These are phyloP conservation scores for Vicia faba DNA, from an alignment of 306 rosid species.

Conservation along the genomic window DNA sequence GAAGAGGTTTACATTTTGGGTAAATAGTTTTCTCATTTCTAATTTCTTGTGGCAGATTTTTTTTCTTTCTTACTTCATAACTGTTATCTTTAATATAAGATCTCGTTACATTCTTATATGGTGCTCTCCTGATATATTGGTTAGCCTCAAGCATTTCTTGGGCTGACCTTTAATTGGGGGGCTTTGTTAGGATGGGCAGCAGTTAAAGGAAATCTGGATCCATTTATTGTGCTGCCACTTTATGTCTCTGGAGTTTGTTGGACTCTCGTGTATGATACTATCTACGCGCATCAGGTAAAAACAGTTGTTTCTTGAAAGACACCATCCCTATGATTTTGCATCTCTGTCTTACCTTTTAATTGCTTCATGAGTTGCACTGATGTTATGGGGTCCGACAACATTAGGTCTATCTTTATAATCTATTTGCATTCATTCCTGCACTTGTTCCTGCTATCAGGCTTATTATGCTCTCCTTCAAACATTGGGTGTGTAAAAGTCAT, in stretches of 20 bases:
- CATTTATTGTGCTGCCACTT: conserved; percentile 75
- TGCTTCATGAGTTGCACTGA: conserved; percentile 4
- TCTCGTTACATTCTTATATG: conserved; percentile 35
- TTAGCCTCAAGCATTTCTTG: conserved; percentile 97
- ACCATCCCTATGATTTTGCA: conserved; percentile 19
- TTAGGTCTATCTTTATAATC: no score
- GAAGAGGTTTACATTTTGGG: conserved; percentile 97
- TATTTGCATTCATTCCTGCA: conserved; percentile 23
- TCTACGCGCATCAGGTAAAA: conserved; percentile 95
- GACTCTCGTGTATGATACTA: conserved; percentile 94
- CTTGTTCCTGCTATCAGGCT: conserved; percentile 5
- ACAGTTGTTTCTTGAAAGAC: conserved; percentile 17
- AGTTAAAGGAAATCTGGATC: conserved; percentile 75
- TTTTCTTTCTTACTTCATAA: conserved; percentile 3
- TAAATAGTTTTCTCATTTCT: conserved; percentile 39
- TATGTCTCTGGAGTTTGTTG: conserved; percentile 85
- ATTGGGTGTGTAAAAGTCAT: conserved; percentile 1
- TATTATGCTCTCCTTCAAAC: conserved; percentile 7
- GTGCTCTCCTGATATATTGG: conserved; percentile 34
- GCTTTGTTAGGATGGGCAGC: conserved; percentile 97
- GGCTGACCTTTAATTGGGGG: conserved; percentile 94
- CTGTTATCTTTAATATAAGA: conserved; percentile 19
- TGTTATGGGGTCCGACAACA: no score
- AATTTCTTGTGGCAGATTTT: conserved; percentile 19
- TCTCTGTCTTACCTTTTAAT: background rate